phyloP scores from a whole-genome alignment of 2,329 filamentous ascomycete species.

The Aciculosporium take region DNA sequence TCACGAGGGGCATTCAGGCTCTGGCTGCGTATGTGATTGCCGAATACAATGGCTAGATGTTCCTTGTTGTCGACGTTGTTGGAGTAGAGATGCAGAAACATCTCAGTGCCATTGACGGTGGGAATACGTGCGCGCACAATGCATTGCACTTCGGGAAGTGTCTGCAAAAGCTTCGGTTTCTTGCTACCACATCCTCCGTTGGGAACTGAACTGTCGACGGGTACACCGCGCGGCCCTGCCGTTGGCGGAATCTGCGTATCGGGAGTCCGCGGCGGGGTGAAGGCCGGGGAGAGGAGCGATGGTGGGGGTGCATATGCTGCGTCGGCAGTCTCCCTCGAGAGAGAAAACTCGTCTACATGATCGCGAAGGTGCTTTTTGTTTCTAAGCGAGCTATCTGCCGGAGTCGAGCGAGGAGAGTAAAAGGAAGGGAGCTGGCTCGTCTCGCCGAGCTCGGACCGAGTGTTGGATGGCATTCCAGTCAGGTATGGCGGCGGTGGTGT shows the following conservation, averaged over 20 bases:
- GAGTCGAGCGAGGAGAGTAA: conserved; percentile 28
- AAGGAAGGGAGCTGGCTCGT: conserved; percentile 29
- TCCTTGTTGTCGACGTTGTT: conserved; percentile 93
- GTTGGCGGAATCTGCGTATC: conserved; percentile 38
- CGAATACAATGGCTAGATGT: conserved; percentile 94
- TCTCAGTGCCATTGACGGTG: conserved; percentile 79
- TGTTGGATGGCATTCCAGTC: conserved; percentile 4
- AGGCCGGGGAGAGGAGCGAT: conserved; percentile 76
- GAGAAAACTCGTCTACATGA: conserved; percentile 22
- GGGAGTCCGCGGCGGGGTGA: conserved; percentile 56
- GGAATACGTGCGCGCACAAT: conserved; percentile 90
- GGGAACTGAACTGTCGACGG: conserved; percentile 44
- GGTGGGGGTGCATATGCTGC: conserved; percentile 28
- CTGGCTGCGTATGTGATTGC: conserved; percentile 62
- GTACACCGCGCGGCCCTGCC: conserved; percentile 35
- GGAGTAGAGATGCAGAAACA: conserved; percentile 91
- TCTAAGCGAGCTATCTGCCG: conserved; percentile 11
- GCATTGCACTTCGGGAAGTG: conserved; percentile 76
- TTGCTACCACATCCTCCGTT: conserved; percentile 47
- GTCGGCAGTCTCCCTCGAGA: conserved; percentile 15
- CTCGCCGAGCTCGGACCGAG: conserved; percentile 9
- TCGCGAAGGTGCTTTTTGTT: conserved; percentile 10
- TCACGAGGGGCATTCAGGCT: conserved; percentile 56
- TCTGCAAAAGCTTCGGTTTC: conserved; percentile 57
- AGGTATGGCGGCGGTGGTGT: neutral